Base-by-base conservation (phyloP, 805 yeast genomes). In the Zygoascus tannicola region DNA sequence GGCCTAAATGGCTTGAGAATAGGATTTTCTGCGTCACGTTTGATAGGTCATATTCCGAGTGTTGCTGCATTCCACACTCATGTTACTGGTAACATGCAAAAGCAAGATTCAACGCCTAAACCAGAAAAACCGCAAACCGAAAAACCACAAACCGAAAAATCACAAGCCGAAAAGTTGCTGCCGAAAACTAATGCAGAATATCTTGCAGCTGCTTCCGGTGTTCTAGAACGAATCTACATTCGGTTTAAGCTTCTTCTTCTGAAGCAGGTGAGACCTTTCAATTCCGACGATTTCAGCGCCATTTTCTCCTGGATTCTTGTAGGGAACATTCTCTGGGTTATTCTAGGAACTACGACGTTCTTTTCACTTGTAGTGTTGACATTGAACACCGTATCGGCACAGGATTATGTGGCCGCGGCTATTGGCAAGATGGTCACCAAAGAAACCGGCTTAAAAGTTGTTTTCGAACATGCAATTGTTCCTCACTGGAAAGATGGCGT, bases 401-500 rank as follows among this genome's bases (percentile, higher is more conserved):
- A 90, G 58, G 96, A 90, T 56, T 74, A 79, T 43, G 80, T 90
- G 22, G 97, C 97, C 1, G 69, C 80, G 38, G 71, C 74, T 52
- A 69, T 88, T 23, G 97, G 97, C 7, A 84, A 84, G 55, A 65
- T 84, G 46, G 74, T 92, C 44, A 88, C 97, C 4, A 75, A 75
- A 48, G 92, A 87, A 56, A 78, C 94, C 1, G 83, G 85, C 7
- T 64, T 88, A 49, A 76, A 81, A 0, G 95, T 92, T 5, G 79
- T 85, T 0, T 92, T 92, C 56, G 97, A 90, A 59, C 81, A 78
- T 59, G 98, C 97, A 1, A 84, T 90, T 45, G 94, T 87, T 4
- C 97, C 97, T 0, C 86, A 85, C 44, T 88, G 96, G 96, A 72
- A 80, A 34, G 85, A 82, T 50, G 94, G 96, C 1, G 82, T 78